A percentile compares a stretch with the other conserved stretches of the same genome.
Evolutionary conservation across 306 rosid species (phyloP).

Genomic region (Trifolium subterraneum): DNA sequence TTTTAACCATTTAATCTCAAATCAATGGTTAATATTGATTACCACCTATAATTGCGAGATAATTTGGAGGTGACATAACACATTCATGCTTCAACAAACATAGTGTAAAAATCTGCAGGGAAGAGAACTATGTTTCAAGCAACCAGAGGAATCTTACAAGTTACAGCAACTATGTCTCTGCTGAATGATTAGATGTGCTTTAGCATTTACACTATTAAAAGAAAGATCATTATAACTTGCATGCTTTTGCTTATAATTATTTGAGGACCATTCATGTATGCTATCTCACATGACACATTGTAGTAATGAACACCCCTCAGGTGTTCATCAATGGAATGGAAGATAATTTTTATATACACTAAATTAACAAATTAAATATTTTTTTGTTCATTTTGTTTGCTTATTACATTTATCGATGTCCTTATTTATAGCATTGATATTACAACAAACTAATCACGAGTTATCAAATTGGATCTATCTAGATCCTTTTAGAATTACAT

Average conservation of each 20-base stretch:
- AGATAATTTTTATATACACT: too few species aligned
- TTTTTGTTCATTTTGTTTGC: too few species aligned
- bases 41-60: not conserved
- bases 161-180: conserved; percentile 7
- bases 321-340: too few species aligned
- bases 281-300: conserved; percentile 36
- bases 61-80: not conserved
- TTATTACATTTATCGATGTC: too few species aligned
- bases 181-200: conserved; percentile 33
- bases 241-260: conserved; percentile 41
- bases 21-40: not conserved
- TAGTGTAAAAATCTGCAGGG: not conserved
- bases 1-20: not conserved
- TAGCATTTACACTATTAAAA: conserved; percentile 14
- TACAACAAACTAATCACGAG: too few species aligned
- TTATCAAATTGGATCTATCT: too few species aligned
- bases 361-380: too few species aligned
- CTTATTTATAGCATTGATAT: too few species aligned
- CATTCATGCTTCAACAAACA: conserved; percentile 19
- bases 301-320: too few species aligned
- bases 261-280: conserved; percentile 44
- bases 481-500: too few species aligned
- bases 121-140: conserved; percentile 34
- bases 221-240: conserved; percentile 29
- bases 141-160: conserved; percentile 23